Percentiles rank a stretch among this genome's conserved stretches.
These are phyloP conservation scores for Amesomyces nigricolor DNA, from an alignment of 2,329 filamentous ascomycete genomes.

Conservation along the genomic window DNA sequence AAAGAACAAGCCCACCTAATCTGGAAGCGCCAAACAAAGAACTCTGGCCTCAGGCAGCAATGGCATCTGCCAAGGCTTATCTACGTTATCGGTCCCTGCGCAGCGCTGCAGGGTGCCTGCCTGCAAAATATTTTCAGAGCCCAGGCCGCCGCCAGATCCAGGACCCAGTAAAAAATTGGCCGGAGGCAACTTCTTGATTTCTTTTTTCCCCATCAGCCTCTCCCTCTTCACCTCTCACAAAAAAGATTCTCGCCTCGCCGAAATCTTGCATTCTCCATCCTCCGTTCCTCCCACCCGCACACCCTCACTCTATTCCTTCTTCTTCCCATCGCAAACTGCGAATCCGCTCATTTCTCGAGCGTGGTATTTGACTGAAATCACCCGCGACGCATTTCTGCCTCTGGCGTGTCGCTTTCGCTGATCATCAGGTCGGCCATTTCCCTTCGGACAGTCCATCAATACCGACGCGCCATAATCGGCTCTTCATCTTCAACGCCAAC, in stretches of 20 bases:
- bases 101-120: constrained; percentile 11
- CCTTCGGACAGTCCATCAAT: background rate
- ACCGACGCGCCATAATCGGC: constrained; percentile 2
- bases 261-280: constrained; percentile 20
- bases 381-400: constrained; percentile 6
- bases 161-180: constrained; percentile 15
- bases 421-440: background rate
- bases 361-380: constrained; percentile 1
- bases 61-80: background rate
- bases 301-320: constrained; percentile 12
- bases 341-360: constrained; percentile 23
- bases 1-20: too few relatives aligned
- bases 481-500: background rate
- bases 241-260: constrained; percentile 21
- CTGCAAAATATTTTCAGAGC: constrained; percentile 24
- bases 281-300: background rate
- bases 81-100: constrained; percentile 3
- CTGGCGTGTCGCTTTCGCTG: constrained; percentile 5
- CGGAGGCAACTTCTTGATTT: constrained; percentile 20
- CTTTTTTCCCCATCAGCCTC: constrained; percentile 9
- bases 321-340: constrained; percentile 21
- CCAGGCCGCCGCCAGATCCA: constrained; percentile 16
- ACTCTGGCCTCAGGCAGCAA: background rate
- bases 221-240: background rate
- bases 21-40: too few relatives aligned